phyloP scores from a whole-genome alignment of 2,329 filamentous ascomycete genomes.

The Shiraia sp. region DNA sequence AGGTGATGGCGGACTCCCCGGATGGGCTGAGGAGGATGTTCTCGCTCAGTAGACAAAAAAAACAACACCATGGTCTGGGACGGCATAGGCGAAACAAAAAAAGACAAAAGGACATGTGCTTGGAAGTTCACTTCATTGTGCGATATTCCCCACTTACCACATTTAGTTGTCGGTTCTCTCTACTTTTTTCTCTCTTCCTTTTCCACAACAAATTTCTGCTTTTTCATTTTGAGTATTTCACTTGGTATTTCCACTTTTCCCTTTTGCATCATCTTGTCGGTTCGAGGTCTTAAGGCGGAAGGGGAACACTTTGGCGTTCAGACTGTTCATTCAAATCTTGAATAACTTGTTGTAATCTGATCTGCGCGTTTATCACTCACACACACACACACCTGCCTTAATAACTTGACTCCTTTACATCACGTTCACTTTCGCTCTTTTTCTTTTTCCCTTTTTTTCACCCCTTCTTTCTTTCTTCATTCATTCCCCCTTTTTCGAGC shows the following conservation, averaged over 20 bases:
- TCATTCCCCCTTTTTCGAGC: not conserved
- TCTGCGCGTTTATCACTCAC: no score
- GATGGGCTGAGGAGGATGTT: slow-evolving; percentile 68
- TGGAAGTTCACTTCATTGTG: slow-evolving; percentile 34
- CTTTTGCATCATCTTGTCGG: not conserved
- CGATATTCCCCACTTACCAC: slow-evolving; percentile 33
- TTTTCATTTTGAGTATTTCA: not conserved
- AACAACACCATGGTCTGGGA: slow-evolving; percentile 2
- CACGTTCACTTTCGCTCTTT: not conserved
- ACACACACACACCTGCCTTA: slow-evolving; percentile 6
- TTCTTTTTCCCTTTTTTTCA: slow-evolving; percentile 1
- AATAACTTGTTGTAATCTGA: slow-evolving; percentile 7
- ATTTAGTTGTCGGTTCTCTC: slow-evolving; percentile 32
- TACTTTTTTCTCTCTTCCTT: slow-evolving; percentile 11
- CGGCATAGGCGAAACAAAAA: not conserved
- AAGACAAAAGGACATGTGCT: not conserved
- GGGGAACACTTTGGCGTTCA: not conserved
- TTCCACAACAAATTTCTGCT: no score
- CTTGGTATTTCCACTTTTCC: not conserved
- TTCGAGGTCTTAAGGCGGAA: not conserved
- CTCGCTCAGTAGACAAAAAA: slow-evolving; percentile 53
- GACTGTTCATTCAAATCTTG: slow-evolving; percentile 1
- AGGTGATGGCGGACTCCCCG: slow-evolving; percentile 60
- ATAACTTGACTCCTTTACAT: slow-evolving; percentile 1
- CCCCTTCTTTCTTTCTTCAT: not conserved